These are phyloP conservation scores for sweet orange (Citrus sinensis) DNA, from an alignment of 345 rosid species.

Conservation along the genomic window DNA sequence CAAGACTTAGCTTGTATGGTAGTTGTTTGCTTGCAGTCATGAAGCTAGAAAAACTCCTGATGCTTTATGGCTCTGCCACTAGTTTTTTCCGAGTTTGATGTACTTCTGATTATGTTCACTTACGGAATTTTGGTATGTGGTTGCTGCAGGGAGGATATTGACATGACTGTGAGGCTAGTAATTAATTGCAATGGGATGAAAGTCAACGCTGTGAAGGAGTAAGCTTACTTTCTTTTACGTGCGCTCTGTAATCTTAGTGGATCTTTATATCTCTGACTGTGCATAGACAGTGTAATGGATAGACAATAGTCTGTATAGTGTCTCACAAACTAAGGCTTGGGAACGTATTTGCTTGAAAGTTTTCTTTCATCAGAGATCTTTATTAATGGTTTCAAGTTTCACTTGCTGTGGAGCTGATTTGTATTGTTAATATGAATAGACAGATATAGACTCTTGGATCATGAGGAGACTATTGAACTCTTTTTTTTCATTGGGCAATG, in stretches of 20 bases:
- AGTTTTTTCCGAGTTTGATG: conserved; percentile 1
- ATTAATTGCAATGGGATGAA: conserved; percentile 87
- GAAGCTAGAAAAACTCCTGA: neutral
- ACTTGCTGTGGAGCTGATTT: neutral
- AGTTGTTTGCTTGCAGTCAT: neutral
- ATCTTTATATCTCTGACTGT: conserved; percentile 1
- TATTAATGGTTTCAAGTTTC: neutral
- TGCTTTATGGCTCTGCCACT: neutral
- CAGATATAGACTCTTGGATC: neutral
- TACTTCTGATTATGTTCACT: neutral
- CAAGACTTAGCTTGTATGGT: neutral
- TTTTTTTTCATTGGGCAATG: neutral
- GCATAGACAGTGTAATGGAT: neutral
- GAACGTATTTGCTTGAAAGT: neutral
- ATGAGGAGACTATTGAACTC: neutral
- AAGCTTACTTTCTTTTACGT: conserved; percentile 30
- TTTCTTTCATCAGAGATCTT: neutral
- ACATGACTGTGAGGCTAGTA: conserved; percentile 91
- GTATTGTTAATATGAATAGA: neutral
- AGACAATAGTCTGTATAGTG: neutral
- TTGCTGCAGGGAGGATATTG: conserved; percentile 66
- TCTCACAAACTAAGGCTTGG: neutral
- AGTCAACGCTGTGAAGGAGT: conserved; percentile 80
- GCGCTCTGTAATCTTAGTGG: neutral
- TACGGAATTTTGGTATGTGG: conserved; percentile 11